Evolutionary conservation across 106 monocot species (phyloP).

Genomic region (Phalaenopsis aphrodite): DNA sequence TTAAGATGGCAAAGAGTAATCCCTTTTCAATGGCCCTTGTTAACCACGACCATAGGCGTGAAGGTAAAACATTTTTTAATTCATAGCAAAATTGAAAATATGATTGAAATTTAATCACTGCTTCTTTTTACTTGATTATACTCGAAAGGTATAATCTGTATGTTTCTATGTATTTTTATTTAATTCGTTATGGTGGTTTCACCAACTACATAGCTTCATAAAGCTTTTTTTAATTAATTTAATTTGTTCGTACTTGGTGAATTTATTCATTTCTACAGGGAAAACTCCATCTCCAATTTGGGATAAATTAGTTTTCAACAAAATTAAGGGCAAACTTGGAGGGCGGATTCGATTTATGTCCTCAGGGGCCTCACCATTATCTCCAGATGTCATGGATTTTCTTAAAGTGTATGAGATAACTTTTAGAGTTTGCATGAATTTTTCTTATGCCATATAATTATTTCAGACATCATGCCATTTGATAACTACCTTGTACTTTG

Average conservation of each 20-base stretch:
- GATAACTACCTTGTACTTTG: not conserved
- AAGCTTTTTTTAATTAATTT: not conserved
- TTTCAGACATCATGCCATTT: not conserved
- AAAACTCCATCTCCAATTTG: constrained; percentile 83
- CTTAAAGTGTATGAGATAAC: constrained; percentile 59
- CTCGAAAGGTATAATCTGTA: too few relatives aligned
- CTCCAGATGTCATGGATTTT: constrained; percentile 88
- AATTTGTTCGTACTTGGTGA: not conserved
- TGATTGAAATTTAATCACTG: not conserved
- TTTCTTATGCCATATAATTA: not conserved
- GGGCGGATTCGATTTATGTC: constrained; percentile 75
- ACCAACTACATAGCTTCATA: not conserved
- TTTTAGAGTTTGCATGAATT: not conserved
- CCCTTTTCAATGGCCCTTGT: too few relatives aligned
- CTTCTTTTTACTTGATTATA: not conserved
- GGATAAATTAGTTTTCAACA: constrained; percentile 93
- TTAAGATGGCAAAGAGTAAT: too few relatives aligned
- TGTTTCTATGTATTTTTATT: not conserved
- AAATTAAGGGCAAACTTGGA: constrained; percentile 89
- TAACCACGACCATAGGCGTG: too few relatives aligned
- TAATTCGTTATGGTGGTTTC: not conserved
- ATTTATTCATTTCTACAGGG: constrained; percentile 28
- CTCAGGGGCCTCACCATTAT: constrained; percentile 95
- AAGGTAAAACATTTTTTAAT: too few relatives aligned
- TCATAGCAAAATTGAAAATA: too few relatives aligned